Evolutionary conservation across 441 rosid species (phyloP), one percentile per base, ranked within the genome.

Genomic region (Croton laevigatus): DNA sequence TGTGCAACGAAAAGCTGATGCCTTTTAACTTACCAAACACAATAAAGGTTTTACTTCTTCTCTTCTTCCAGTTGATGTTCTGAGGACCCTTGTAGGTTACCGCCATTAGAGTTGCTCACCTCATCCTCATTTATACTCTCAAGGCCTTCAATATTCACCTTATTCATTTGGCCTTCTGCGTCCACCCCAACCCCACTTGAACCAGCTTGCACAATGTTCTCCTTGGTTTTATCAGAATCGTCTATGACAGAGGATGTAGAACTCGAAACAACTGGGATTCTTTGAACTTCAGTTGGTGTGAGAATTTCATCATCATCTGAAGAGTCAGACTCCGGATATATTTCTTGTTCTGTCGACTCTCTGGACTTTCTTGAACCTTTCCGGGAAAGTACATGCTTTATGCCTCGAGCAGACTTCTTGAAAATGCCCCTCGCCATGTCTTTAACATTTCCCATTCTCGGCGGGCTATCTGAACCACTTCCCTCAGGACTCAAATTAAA

Each of bases 371-470:
- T 77, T 36, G 91, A 86, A 36, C 90, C 93, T 85, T 86, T 95
- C 52, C 76, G 85, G 3, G 97, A 89, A 68, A 95, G 79, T 0
- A 34, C 89, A 54, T 89, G 84, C 78, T 86, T 94, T 44, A 91
- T 3, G 58, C 57, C 61, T 57, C 80, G 82, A 60, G 96, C 96
- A 51, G 90, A 88, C 44, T 84, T 88, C 75, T 68, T 92, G 12
- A 86, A 44, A 38, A 95, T 59, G 67, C 83, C 78, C 83, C 85
- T 92, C 13, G 94, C 91, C 84, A 78, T 82, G 44, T 63, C 84
- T 75, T 85, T 93, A 75, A 81, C 71, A 48, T 81, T 76, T 77
- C 84, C 83, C 75, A 78, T 83, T n/a, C 78, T 60, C 8, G 81
- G 92, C 8, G 81, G 92, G 71, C 82, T 83, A 55, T 84, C 93